Evolutionary conservation across 2,329 filamentous ascomycete species (phyloP), one percentile per base, ranked within the genome.

Genomic region (Ophiostoma perfectum): DNA sequence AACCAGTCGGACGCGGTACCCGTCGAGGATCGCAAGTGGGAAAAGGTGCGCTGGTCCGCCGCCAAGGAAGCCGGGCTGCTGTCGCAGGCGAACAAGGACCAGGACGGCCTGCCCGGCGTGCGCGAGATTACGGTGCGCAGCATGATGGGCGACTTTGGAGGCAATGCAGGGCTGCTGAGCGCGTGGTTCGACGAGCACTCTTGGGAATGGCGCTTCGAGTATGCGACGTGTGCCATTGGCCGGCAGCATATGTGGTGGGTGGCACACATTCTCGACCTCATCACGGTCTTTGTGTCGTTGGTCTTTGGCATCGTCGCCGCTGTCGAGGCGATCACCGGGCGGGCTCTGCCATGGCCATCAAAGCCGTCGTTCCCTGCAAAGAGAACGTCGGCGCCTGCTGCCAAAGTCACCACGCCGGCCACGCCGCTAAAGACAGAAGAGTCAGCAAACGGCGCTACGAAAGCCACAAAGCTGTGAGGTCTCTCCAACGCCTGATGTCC

Each of bases 71-170:
- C 76, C 12, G 76, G 77, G 70, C 71, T 88, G 36, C 75, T 81
- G 0, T 79, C 77, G 7, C 44, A 16, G 14, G 27, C 60, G 8
- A 60, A 49, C 18, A 41, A 63, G 12, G 58, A 64, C 12, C 75
- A 77, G 1, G 73, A 78, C 1, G 81, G 78, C 4, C 73, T 85
- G 2, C 86, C 90, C 0, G 90, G 90, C 0, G 81, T 97, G 5
- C 84, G 94, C 41, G 95, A 99, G 78, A 87, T 98, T 72, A 99
- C 95, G 0, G 90, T 99, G 2, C 88, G 93, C 70, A 97, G 92
- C 78, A 98, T 99, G 93, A 99, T 99, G 95, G 95, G 95, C 68
- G 91, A 91, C 68, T 99, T 90, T 78, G 89, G 88, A n/a, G 95
- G 95, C 27, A 95, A 97, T 76, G 92, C 93, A 0, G 95, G 93